Percentiles rank a stretch among this genome's conserved stretches.
Conservation (phyloP, 176 grass and related monocot species). For the Themeda triandra region DNA sequence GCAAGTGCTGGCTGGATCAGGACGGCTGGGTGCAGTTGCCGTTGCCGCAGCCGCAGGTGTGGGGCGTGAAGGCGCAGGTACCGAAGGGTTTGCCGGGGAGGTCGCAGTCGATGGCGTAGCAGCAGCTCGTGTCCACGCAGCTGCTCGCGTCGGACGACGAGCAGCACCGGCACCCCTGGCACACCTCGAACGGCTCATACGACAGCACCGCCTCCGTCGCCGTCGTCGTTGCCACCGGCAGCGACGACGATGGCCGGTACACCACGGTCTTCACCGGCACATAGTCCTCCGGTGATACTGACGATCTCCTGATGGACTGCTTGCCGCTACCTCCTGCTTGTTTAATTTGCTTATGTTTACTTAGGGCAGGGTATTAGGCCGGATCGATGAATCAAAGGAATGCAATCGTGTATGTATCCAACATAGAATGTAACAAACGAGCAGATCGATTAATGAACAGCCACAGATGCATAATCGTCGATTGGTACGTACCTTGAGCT, state of each 20-base stretch:
- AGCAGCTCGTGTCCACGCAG: constrained; percentile 63
- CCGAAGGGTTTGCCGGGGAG: constrained; percentile 84
- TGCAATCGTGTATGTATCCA: no score
- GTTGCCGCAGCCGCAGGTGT: constrained; percentile 58
- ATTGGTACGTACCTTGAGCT: no score
- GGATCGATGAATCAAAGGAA: no score
- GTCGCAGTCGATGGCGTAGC: constrained; percentile 85
- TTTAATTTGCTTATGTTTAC: no score
- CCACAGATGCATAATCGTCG: no score
- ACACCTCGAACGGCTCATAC: constrained; percentile 65
- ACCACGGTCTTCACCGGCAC: constrained; percentile 25
- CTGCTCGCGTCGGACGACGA: constrained; percentile 32
- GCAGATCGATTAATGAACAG: no score
- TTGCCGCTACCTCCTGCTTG: neutral
- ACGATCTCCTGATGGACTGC: no score
- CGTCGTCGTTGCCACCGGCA: no score
- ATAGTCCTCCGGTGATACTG: neutral
- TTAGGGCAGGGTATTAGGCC: no score
- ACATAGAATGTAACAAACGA: no score
- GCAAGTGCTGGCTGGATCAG: no score
- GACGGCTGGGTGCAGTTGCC: constrained; percentile 27
- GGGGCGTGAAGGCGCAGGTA: constrained; percentile 68
- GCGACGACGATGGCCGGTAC: constrained; percentile 11
- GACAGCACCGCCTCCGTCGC: neutral
- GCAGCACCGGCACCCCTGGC: constrained; percentile 75